Evolutionary conservation across 805 yeast species (phyloP).

Genomic region (Nakazawaea populi): DNA sequence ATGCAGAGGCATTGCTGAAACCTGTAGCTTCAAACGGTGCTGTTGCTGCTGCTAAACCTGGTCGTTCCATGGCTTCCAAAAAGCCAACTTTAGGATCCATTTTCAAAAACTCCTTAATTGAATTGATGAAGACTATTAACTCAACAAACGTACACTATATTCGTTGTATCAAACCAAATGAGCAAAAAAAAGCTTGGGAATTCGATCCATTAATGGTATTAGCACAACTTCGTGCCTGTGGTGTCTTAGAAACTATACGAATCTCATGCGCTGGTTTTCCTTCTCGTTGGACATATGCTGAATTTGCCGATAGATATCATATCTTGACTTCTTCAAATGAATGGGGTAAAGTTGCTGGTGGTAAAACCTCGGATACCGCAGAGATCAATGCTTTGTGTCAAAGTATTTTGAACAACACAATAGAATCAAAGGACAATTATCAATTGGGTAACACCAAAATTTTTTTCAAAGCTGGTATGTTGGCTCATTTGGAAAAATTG

Average conservation of each 20-base stretch:
- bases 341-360: slow-evolving; percentile 57
- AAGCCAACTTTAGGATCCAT: slow-evolving; percentile 95
- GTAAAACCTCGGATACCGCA: slow-evolving; percentile 40
- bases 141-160: slow-evolving; percentile 95
- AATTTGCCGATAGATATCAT: slow-evolving; percentile 86
- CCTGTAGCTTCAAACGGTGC: slow-evolving; percentile 18
- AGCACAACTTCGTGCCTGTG: slow-evolving; percentile 95
- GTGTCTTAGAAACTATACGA: slow-evolving; percentile 94
- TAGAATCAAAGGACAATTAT: slow-evolving; percentile 62
- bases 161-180: slow-evolving; percentile 96
- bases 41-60: slow-evolving; percentile 10
- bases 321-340: slow-evolving; percentile 67
- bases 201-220: slow-evolving; percentile 94
- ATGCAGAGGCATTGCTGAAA: slow-evolving; percentile 38
- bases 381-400: slow-evolving; percentile 62
- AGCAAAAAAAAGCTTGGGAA: slow-evolving; percentile 90
- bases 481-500: slow-evolving; percentile 83
- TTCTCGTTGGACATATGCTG: slow-evolving; percentile 90
- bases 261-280: slow-evolving; percentile 99
- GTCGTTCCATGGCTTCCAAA: slow-evolving; percentile 30
- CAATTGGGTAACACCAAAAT: slow-evolving; percentile 92
- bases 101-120: slow-evolving; percentile 87
- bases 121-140: slow-evolving; percentile 86
- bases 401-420: slow-evolving; percentile 57
- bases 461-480: slow-evolving; percentile 94